Evolutionary conservation across 768 basidiomycete species (phyloP).

Genomic region (Boletus patriciae): DNA sequence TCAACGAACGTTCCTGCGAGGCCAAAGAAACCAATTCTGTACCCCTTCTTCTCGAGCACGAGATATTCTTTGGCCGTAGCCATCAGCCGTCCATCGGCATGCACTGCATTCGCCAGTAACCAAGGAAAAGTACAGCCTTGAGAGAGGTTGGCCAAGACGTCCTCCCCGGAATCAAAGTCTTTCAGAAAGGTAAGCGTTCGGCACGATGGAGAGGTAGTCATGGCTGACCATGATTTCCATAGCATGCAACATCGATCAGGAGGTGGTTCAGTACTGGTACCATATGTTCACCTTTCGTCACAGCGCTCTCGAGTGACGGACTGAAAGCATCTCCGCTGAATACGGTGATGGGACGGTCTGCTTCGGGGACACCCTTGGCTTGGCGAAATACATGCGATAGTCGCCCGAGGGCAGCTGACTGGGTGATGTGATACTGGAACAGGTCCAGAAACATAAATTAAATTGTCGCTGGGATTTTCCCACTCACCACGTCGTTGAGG

Average conservation of each 20-base stretch:
- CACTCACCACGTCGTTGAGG: conserved; percentile 14
- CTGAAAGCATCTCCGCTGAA: conserved; percentile 13
- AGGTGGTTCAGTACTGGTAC: conserved; percentile 9
- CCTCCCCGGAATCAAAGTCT: conserved; percentile 13
- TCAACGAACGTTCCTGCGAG: conserved; percentile 12
- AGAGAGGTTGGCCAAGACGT: conserved; percentile 2
- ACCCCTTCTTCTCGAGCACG: conserved; percentile 5
- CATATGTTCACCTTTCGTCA: conserved; percentile 10
- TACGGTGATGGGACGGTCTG: not conserved
- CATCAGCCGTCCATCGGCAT: not conserved
- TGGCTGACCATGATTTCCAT: conserved; percentile 8
- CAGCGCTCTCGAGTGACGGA: conserved; percentile 6
- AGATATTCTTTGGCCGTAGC: conserved; percentile 7
- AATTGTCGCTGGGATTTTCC: not conserved
- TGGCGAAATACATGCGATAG: conserved; percentile 1
- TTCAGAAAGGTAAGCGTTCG: not conserved
- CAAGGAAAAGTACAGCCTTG: conserved; percentile 10
- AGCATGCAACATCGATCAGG: conserved; percentile 7
- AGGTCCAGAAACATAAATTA: not conserved
- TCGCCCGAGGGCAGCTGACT: conserved; percentile 1
- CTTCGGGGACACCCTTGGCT: not conserved
- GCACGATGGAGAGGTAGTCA: too few species aligned
- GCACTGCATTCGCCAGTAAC: conserved; percentile 13
- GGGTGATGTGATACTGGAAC: conserved; percentile 10
- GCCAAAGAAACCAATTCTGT: conserved; percentile 7